Conservation (phyloP, 1,284 basidiomycete species). For the Neotropicomus parvogracilis region DNA sequence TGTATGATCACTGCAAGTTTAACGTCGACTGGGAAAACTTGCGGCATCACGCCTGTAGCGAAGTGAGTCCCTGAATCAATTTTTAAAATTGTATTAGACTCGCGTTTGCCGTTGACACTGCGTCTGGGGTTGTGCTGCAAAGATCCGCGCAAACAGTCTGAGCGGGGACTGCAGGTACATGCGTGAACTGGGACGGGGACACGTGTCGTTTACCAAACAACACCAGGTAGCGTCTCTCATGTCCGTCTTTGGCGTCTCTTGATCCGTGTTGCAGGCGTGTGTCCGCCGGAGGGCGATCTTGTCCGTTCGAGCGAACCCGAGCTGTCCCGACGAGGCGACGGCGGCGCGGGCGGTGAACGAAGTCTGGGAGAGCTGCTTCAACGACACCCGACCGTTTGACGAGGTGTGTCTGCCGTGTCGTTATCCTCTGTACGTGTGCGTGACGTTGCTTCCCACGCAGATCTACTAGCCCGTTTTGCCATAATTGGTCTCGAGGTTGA, state of each 20-base stretch:
- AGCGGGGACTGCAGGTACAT: conserved; percentile 89
- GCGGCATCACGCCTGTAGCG: conserved; percentile 92
- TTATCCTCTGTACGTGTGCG: background rate
- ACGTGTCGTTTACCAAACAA: conserved; percentile 81
- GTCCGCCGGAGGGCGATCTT: conserved; percentile 84
- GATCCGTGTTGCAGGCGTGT: conserved; percentile 58
- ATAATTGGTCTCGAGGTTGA: background rate
- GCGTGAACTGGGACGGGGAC: conserved; percentile 77
- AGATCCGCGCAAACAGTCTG: conserved; percentile 94
- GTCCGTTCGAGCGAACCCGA: conserved; percentile 78
- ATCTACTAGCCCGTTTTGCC: conserved; percentile 28
- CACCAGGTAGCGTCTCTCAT: conserved; percentile 65
- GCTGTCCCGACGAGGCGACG: conserved; percentile 71
- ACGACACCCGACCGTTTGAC: conserved; percentile 94
- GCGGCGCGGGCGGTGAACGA: conserved; percentile 92
- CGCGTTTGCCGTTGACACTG: conserved; percentile 2
- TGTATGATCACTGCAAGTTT: conserved; percentile 94
- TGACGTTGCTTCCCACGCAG: conserved; percentile 24
- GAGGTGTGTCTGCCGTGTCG: conserved; percentile 60
- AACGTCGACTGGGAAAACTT: conserved; percentile 90
- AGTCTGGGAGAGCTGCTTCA: conserved; percentile 95
- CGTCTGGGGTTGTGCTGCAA: background rate
- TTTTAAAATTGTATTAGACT: background rate
- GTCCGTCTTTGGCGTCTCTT: conserved; percentile 9
- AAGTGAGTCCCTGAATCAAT: conserved; percentile 54